Conservation (phyloP, 768 basidiomycete species). For the Lepiota brunneoincarnata region DNA sequence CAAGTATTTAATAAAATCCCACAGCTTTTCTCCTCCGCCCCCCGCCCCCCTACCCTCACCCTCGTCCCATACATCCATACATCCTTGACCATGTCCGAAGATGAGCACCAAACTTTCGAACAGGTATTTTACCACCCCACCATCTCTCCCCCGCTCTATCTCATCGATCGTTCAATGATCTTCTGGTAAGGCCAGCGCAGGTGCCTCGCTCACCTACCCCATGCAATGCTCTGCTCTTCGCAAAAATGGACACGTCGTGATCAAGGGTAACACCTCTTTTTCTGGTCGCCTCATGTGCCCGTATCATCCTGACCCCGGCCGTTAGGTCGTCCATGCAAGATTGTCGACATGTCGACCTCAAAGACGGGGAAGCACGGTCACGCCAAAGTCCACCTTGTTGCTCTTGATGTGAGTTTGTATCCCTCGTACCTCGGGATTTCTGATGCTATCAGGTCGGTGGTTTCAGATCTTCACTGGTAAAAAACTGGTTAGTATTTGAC, state of each 20-base stretch:
- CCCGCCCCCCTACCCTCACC: conserved; percentile 21
- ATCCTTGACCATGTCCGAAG: conserved; percentile 73
- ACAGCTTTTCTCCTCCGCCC: conserved; percentile 16
- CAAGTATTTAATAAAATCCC: conserved; percentile 5
- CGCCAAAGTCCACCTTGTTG: conserved; percentile 98
- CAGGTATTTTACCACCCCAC: conserved; percentile 41
- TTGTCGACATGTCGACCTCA: conserved; percentile 98
- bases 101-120: conserved; percentile 84
- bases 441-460: conserved; percentile 13
- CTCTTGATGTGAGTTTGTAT: conserved; percentile 77
- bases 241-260: conserved; percentile 92
- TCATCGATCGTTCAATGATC: conserved; percentile 6
- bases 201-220: conserved; percentile 78
- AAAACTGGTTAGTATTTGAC: conserved; percentile 71
- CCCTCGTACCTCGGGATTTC: conserved; percentile 6
- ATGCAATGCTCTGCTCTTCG: conserved; percentile 97
- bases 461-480: conserved; percentile 95
- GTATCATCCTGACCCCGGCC: not conserved
- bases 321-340: conserved; percentile 92
- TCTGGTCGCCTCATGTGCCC: conserved; percentile 7
- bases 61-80: conserved; percentile 15
- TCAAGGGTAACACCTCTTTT: conserved; percentile 60
- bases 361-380: conserved; percentile 99
- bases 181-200: conserved; percentile 58
- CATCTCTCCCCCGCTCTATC: conserved; percentile 8